phyloP scores from a whole-genome alignment of 208 protist species.

The Crithidia sp. region DNA sequence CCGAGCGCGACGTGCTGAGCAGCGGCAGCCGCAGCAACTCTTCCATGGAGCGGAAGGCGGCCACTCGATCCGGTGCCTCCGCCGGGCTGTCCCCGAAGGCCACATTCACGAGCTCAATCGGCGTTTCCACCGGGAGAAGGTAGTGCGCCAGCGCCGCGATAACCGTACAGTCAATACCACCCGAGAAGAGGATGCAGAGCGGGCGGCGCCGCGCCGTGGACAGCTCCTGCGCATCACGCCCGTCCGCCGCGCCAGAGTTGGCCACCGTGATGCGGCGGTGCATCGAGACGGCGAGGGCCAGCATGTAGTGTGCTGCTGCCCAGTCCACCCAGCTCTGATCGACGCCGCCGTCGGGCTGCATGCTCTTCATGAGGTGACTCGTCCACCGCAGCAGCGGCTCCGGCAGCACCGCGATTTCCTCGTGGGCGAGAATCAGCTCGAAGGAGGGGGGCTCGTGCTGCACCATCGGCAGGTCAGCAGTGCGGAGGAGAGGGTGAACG shows the following conservation, averaged over 20 bases:
- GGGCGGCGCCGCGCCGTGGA: conserved; percentile 51
- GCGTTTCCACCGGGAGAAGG: conserved; percentile 65
- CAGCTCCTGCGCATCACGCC: conserved; percentile 40
- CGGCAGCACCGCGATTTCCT: conserved; percentile 37
- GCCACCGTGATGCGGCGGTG: conserved; percentile 58
- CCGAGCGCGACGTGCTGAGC: conserved; percentile 19
- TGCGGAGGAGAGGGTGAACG: conserved; percentile 58
- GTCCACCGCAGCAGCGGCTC: conserved; percentile 36
- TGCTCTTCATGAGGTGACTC: conserved; percentile 28
- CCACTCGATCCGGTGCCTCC: conserved; percentile 85
- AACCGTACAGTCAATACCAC: conserved; percentile 95
- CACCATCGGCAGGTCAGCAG: conserved; percentile 15
- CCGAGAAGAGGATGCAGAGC: conserved; percentile 91
- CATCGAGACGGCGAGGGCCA: conserved; percentile 77
- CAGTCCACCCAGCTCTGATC: conserved; percentile 50
- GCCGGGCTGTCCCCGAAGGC: conserved; percentile 86
- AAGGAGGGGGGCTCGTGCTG: conserved; percentile 30
- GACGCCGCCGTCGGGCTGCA: conserved; percentile 23
- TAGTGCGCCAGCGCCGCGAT: conserved; percentile 93
- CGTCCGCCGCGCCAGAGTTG: conserved; percentile 53
- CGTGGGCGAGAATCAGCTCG: conserved; percentile 34
- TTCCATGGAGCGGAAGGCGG: conserved; percentile 70
- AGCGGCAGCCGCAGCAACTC: conserved; percentile 83
- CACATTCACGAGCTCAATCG: conserved; percentile 96
- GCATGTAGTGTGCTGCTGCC: conserved; percentile 64